Evolutionary conservation across 441 rosid genomes (phyloP).

Genomic region (Arabidopsis lyrata): DNA sequence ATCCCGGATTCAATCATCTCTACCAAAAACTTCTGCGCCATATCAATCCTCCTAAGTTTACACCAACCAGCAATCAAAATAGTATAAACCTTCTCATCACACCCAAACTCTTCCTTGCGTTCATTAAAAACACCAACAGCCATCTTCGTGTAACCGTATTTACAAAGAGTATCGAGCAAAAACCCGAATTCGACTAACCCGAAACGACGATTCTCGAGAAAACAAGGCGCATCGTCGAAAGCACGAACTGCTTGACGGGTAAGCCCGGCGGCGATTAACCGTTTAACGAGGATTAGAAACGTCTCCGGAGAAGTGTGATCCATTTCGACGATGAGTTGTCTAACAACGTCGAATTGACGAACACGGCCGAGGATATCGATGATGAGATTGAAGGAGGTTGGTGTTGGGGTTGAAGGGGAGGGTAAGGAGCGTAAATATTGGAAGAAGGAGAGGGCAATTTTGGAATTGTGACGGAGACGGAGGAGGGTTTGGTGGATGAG

Average conservation of each 20-base stretch:
- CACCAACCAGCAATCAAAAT: conserved; percentile 85
- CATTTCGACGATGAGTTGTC: conserved; percentile 79
- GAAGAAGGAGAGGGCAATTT: conserved; percentile 82
- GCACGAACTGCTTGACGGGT: conserved; percentile 88
- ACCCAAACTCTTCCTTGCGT: conserved; percentile 52
- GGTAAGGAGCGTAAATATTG: conserved; percentile 71
- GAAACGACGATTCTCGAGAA: conserved; percentile 40
- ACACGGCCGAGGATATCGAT: conserved; percentile 79
- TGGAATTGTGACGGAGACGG: conserved; percentile 86
- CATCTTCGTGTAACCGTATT: conserved; percentile 73
- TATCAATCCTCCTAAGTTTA: conserved; percentile 71
- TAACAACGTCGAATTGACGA: conserved; percentile 77
- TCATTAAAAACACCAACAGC: conserved; percentile 71
- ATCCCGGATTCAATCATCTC: conserved; percentile 75
- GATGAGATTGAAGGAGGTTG: conserved; percentile 70
- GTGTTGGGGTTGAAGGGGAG: conserved; percentile 43
- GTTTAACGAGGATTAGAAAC: conserved; percentile 68
- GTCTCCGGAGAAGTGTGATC: conserved; percentile 66
- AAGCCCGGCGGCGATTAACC: conserved; percentile 76
- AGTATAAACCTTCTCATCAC: conserved; percentile 62
- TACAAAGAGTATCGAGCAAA: conserved; percentile 79
- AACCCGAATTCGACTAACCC: conserved; percentile 49
- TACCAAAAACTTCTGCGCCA: conserved; percentile 73
- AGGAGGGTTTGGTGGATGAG: conserved; percentile 88
- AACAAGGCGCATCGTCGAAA: conserved; percentile 72